Evolutionary conservation across 495 filamentous ascomycete species (phyloP).

Genomic region (Lasiosphaeria ovina): DNA sequence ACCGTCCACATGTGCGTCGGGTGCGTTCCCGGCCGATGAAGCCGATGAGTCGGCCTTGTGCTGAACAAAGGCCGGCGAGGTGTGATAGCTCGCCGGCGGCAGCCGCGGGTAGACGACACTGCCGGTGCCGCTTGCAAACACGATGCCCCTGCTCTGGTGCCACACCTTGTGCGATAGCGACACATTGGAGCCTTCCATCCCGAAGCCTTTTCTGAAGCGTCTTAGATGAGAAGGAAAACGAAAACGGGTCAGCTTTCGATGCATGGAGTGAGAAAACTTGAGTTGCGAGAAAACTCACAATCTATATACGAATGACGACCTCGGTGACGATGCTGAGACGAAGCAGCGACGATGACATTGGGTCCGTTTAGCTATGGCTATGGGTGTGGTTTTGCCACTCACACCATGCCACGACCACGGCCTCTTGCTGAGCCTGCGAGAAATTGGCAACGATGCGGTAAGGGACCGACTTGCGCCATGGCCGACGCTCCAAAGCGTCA

Average conservation of each 20-base stretch:
- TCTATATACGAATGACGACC: background rate
- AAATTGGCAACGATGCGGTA: conserved; percentile 3
- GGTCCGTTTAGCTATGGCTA: background rate
- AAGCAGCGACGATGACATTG: conserved; percentile 11
- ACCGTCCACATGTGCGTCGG: background rate
- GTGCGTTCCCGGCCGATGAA: background rate
- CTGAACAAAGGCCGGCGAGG: conserved; percentile 6
- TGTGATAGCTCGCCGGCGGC: conserved; percentile 11
- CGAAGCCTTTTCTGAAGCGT: background rate
- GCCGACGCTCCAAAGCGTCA: too few relatives aligned
- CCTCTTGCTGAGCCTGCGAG: too few relatives aligned
- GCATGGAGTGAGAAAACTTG: background rate
- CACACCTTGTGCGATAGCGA: conserved; percentile 29
- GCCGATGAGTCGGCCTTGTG: background rate
- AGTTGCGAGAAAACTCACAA: background rate
- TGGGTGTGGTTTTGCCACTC: background rate
- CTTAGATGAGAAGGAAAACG: background rate
- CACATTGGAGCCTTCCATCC: conserved; percentile 27
- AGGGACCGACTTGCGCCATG: too few relatives aligned
- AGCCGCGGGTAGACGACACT: conserved; percentile 23
- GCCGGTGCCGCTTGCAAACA: conserved; percentile 28
- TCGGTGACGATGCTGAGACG: conserved; percentile 1
- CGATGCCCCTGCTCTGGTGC: conserved; percentile 41
- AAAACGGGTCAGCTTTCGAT: background rate
- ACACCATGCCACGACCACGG: too few relatives aligned